Evolutionary conservation across 2,329 filamentous ascomycete species (phyloP).

Genomic region (Epichloe elymi): DNA sequence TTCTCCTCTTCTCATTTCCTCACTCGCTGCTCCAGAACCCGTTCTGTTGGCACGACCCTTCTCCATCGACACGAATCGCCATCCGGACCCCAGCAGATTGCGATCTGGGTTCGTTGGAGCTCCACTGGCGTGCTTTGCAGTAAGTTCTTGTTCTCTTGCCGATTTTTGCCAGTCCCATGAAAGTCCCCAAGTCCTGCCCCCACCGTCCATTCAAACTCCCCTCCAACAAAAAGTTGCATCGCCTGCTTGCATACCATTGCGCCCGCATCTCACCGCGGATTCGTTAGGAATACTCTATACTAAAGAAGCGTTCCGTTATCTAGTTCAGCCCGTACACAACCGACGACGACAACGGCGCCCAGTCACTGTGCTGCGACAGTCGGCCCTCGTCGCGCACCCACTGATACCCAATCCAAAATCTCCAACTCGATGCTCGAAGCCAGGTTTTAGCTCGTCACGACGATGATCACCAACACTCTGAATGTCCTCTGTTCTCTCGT

Average conservation of each 20-base stretch:
- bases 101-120: background rate
- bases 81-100: background rate
- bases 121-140: background rate
- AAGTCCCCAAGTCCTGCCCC: background rate
- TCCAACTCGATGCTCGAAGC: slow-evolving; percentile 1
- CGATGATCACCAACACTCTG: slow-evolving; percentile 41
- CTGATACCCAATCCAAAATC: slow-evolving; percentile 1
- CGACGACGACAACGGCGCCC: background rate
- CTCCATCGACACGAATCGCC: background rate
- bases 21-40: background rate
- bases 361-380: slow-evolving; percentile 2
- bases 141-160: background rate
- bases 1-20: too few relatives aligned
- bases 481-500: slow-evolving; percentile 35
- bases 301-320: background rate
- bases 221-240: slow-evolving; percentile 4
- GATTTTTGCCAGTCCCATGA: background rate
- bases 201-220: slow-evolving; percentile 4
- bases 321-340: background rate
- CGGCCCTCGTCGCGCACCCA: background rate
- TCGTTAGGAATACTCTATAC: background rate
- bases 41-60: background rate
- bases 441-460: slow-evolving; percentile 29
- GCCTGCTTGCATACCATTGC: slow-evolving; percentile 1
- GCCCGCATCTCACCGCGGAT: background rate